These are phyloP conservation scores for Adansonia rubrostipa DNA, from an alignment of 441 rosid genomes.

Conservation along the genomic window DNA sequence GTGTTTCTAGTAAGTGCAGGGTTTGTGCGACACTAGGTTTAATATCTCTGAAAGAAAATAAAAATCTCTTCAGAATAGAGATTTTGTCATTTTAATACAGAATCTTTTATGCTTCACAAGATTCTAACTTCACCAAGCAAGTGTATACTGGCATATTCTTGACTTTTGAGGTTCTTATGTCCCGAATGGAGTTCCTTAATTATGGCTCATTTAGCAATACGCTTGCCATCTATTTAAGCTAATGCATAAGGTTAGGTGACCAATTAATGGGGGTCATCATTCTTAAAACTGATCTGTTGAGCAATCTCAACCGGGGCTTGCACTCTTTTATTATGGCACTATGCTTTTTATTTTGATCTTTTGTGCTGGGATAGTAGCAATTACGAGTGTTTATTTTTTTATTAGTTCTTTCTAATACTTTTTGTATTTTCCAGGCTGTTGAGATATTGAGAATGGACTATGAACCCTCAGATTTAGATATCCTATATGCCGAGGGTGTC, in stretches of 20 bases:
- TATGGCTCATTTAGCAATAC: background rate
- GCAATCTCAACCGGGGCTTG: constrained; percentile 13
- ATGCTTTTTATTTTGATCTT: background rate
- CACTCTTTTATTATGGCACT: background rate
- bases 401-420: constrained; percentile 3
- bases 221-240: constrained; percentile 16
- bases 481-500: constrained; percentile 92
- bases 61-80: background rate
- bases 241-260: constrained; percentile 9
- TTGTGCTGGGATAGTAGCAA: background rate
- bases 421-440: constrained; percentile 57
- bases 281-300: background rate
- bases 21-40: background rate
- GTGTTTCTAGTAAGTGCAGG: background rate
- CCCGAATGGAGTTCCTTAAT: no score
- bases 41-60: background rate
- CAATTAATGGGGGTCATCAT: background rate
- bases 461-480: constrained; percentile 92
- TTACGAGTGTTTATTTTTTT: background rate
- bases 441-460: constrained; percentile 80
- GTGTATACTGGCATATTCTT: background rate
- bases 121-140: background rate
- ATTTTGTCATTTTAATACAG: background rate
- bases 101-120: background rate
- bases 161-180: background rate